Conservation (phyloP, 306 rosid genomes). For the Quercus robur region DNA sequence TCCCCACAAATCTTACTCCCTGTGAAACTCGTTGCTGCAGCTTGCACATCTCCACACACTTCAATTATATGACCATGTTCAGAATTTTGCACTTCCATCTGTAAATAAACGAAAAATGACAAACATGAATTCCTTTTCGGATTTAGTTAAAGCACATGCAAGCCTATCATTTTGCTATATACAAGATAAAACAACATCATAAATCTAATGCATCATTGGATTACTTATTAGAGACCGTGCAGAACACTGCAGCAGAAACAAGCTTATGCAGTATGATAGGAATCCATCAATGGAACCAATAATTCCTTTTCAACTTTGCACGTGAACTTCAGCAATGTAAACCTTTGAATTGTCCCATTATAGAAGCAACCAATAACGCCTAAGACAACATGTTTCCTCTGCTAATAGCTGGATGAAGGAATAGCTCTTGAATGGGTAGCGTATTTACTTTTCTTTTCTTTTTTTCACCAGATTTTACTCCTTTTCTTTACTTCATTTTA, state of each 20-base stretch:
- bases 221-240: not conserved
- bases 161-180: not conserved
- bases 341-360: no score
- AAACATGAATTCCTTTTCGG: not conserved
- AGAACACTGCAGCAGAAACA: not conserved
- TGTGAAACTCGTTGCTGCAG: constrained; percentile 18
- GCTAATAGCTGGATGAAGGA: no score
- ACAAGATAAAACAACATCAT: not conserved
- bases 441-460: no score
- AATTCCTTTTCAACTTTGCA: no score
- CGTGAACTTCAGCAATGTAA: no score
- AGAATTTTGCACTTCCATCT: constrained; percentile 52
- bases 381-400: no score
- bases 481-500: no score
- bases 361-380: no score
- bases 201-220: not conserved
- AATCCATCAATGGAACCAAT: not conserved
- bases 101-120: constrained; percentile 7
- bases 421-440: no score
- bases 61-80: constrained; percentile 41
- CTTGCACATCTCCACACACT: constrained; percentile 38
- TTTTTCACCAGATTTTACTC: no score
- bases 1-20: constrained; percentile 53
- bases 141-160: not conserved
- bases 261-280: not conserved